A percentile compares a stretch with the other conserved stretches of the same genome.
phyloP scores from a whole-genome alignment of 352 stramenopile genomes.

The Pythium utonaiense region DNA sequence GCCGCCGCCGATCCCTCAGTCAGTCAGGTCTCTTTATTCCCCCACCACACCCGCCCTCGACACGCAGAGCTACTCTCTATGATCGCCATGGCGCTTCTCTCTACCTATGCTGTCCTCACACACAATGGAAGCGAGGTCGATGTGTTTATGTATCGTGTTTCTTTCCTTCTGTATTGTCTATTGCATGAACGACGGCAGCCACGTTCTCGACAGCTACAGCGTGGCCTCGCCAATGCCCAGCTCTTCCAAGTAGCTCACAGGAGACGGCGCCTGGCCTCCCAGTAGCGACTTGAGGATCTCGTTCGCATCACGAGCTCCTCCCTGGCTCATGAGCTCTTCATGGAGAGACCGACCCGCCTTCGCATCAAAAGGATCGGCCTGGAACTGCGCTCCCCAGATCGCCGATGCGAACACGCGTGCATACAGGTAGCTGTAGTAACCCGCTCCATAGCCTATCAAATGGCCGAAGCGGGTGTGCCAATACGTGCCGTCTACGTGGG shows the following conservation, averaged over 20 bases:
- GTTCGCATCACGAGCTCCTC: slow-evolving; percentile 86
- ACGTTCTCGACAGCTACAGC: background rate
- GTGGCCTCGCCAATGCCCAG: slow-evolving; percentile 37
- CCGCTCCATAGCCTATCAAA: slow-evolving; percentile 87
- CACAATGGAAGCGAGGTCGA: slow-evolving; percentile 19
- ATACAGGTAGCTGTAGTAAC: slow-evolving; percentile 92
- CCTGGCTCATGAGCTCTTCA: slow-evolving; percentile 75
- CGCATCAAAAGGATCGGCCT: slow-evolving; percentile 51
- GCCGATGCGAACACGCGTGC: slow-evolving; percentile 86
- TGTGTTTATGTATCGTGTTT: no score
- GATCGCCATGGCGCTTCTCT: slow-evolving; percentile 15
- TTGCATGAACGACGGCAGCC: background rate
- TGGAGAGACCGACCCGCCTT: slow-evolving; percentile 59
- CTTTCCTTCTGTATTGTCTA: background rate
- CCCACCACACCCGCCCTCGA: background rate
- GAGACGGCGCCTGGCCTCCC: slow-evolving; percentile 45
- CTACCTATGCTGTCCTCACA: slow-evolving; percentile 13
- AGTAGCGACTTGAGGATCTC: slow-evolving; percentile 76
- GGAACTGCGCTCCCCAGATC: slow-evolving; percentile 83
- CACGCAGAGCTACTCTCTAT: background rate
- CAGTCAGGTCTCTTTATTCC: slow-evolving; percentile 5
- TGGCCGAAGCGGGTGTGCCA: slow-evolving; percentile 89
- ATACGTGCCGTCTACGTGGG: slow-evolving; percentile 70
- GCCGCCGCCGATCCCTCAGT: background rate
- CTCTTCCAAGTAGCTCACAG: slow-evolving; percentile 65